Base-by-base conservation (phyloP, 1,284 basidiomycete species). In the Cerioporus squamosus region DNA sequence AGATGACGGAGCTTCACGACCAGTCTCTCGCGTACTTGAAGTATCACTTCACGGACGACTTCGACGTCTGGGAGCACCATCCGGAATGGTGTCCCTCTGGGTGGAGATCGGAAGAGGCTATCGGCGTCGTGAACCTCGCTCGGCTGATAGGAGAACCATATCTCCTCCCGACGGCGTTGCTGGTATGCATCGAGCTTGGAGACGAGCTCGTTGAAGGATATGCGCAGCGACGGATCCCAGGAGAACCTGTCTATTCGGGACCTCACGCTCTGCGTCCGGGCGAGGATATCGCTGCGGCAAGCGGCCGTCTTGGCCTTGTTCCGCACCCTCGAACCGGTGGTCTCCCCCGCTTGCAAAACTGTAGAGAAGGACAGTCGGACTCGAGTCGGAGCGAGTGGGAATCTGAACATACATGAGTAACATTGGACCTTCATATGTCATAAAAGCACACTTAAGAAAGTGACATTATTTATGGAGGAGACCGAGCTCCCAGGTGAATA, bases 61-160 rank as follows among this genome's bases (percentile, higher is more conserved):
- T 53, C 20, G 42, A 45, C 17, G 12, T 5, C 45, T 55, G 53
- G 57, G 51, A 38, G 0, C 7, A 23, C 15, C 20, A 42, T 0
- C 9, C 18, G 20, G 12, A 8, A 1, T 22, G 33, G n/a, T 3
- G 1, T 5, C 10, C 44, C n/a, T 3, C 26, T 40, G 15, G 40
- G 2, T 29, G 46, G 26, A 38, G 31, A 6, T n/a, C n/a, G 6
- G 29, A 7, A 29, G n/a, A 55, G 20, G 38, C 46, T 4, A 57
- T 60, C 18, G 55, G 53, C 4, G 61, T 57, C 42, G 44, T 60
- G 24, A 57, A 63, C 43, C 42, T 60, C 36, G 57, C 58, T 12
- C 57, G 58, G 0, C 42, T 57, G 6, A 43, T 51, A 9, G 49
- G 36, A 18, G 50, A 57, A 23, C 29, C 14, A 8, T 23, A 42